Percentiles rank a stretch among this genome's conserved stretches.
Evolutionary conservation across 2,329 filamentous ascomycete species (phyloP).

Genomic region (Colletotrichum shisoi): DNA sequence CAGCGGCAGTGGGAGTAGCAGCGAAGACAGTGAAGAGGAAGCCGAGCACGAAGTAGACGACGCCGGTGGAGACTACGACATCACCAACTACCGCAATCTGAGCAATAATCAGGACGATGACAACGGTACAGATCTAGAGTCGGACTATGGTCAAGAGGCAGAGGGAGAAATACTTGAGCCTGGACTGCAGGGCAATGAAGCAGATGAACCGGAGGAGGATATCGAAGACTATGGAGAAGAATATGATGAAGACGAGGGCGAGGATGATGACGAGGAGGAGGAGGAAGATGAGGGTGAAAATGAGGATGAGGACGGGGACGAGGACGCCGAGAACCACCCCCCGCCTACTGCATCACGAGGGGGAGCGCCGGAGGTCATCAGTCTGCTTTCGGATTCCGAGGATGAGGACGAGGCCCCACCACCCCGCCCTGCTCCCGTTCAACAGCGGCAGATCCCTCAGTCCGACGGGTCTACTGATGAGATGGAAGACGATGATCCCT

Average conservation of each 20-base stretch:
- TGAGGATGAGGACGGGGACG: conserved; percentile 36
- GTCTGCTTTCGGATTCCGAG: conserved; percentile 39
- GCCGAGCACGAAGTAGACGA: conserved; percentile 34
- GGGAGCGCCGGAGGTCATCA: conserved; percentile 35
- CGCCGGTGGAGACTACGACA: conserved; percentile 39
- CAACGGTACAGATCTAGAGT: conserved; percentile 37
- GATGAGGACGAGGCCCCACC: conserved; percentile 30
- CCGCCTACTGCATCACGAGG: conserved; percentile 10
- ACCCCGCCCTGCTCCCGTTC: conserved; percentile 2
- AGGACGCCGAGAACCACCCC: conserved; percentile 28
- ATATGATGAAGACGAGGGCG: conserved; percentile 34
- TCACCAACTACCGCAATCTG: conserved; percentile 39
- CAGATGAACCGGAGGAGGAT: conserved; percentile 36
- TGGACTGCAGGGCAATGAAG: conserved; percentile 25
- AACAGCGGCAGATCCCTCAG: conserved; percentile 17
- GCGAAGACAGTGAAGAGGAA: conserved; percentile 31
- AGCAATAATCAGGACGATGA: conserved; percentile 40
- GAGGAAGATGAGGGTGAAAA: conserved; percentile 37
- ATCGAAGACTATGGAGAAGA: not conserved
- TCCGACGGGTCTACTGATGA: conserved; percentile 33
- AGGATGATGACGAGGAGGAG: conserved; percentile 36
- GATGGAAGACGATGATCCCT: conserved; percentile 8
- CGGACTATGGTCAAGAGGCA: conserved; percentile 38
- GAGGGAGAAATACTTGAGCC: conserved; percentile 31
- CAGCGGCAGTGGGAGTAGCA: conserved; percentile 18